These are phyloP conservation scores for Helianthus tuberosus DNA, from an alignment of 129 eudicot genomes.

Conservation along the genomic window DNA sequence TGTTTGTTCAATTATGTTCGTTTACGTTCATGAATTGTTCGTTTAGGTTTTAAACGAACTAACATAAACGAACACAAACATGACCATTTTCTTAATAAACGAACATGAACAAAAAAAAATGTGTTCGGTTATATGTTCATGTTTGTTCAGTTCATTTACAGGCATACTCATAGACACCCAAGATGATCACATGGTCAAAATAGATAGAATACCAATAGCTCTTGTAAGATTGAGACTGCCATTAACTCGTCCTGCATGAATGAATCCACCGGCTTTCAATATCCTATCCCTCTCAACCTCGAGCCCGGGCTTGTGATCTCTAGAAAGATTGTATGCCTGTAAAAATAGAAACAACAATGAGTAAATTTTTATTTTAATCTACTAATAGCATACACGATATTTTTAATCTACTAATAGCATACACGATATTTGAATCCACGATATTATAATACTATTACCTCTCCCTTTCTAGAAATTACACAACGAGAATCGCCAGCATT, in stretches of 20 bases:
- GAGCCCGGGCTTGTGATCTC: slow-evolving; percentile 93
- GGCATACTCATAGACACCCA: not conserved
- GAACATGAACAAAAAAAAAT: no score
- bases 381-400: not conserved
- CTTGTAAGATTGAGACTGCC: slow-evolving; percentile 95
- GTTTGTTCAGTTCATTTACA: no score
- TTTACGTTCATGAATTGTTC: no score
- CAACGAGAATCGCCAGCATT: slow-evolving; percentile 99
- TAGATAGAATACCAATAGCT: slow-evolving; percentile 70
- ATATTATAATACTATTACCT: slow-evolving; percentile 66
- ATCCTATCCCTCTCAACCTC: slow-evolving; percentile 93
- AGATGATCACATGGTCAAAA: not conserved
- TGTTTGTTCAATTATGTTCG: no score
- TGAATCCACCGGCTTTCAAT: slow-evolving; percentile 91
- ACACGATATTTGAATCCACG: not conserved
- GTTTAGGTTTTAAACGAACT: no score
- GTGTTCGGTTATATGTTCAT: no score
- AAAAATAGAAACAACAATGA: slow-evolving; percentile 13
- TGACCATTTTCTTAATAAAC: no score
- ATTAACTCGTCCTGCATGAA: slow-evolving; percentile 94
- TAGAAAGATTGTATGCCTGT: slow-evolving; percentile 92
- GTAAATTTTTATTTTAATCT: not conserved
- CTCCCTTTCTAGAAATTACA: slow-evolving; percentile 91
- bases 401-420: not conserved
- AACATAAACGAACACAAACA: no score